Evolutionary conservation across 2,329 filamentous ascomycete genomes (phyloP).

Genomic region (Cryphonectria naterciae): DNA sequence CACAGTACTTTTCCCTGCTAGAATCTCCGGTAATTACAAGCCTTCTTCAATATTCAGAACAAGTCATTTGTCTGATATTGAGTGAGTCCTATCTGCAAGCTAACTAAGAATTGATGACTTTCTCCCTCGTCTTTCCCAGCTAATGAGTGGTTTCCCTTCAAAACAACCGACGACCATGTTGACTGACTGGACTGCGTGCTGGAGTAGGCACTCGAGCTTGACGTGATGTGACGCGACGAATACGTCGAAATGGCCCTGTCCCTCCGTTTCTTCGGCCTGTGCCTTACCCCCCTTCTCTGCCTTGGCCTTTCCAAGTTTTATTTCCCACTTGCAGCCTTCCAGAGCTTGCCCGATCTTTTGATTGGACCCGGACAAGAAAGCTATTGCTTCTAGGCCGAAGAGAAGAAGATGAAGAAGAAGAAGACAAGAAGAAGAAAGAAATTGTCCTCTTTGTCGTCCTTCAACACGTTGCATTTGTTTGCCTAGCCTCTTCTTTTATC

Average conservation of each 20-base stretch:
- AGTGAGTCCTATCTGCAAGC: background rate
- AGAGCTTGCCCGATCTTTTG: background rate
- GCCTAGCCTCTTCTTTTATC: conserved; percentile 1
- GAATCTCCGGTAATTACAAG: no score
- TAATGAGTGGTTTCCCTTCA: background rate
- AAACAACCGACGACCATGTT: background rate
- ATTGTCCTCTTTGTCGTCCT: conserved; percentile 12
- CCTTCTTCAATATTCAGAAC: background rate
- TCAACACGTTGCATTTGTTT: background rate
- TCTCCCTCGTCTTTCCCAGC: background rate
- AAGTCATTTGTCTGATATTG: background rate
- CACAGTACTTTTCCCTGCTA: no score
- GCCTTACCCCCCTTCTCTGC: background rate
- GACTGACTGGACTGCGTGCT: background rate
- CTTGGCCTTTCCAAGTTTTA: conserved; percentile 4
- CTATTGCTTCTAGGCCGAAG: conserved; percentile 21
- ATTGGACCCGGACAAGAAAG: conserved; percentile 9
- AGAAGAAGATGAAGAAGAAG: background rate
- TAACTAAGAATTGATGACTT: conserved; percentile 3
- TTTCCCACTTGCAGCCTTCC: background rate
- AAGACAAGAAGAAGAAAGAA: background rate
- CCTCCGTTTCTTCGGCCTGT: background rate
- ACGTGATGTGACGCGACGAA: background rate
- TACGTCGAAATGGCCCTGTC: background rate
- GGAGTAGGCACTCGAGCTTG: background rate